Base-by-base conservation (phyloP, 768 basidiomycete species). In the Termitomyces sp. region DNA sequence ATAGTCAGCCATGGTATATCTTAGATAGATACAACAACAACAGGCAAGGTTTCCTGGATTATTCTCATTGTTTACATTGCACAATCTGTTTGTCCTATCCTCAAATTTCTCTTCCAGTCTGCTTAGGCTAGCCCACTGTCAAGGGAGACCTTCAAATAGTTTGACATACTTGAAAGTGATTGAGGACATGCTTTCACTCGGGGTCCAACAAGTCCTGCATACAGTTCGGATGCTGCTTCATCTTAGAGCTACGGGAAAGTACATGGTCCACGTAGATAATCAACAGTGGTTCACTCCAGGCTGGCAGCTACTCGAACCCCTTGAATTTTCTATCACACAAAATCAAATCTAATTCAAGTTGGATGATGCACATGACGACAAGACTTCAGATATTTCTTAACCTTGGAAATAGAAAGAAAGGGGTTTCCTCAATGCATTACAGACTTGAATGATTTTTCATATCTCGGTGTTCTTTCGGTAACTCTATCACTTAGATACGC, bases 151-250 rank as follows among this genome's bases (percentile, higher is more conserved):
- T 33, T 33, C n/a, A n/a, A 26, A 13, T 45, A 2, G 2, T 28
- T 48, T n/a, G 10, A 8, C 13, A 16, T 1, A 16, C 4, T 33
- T n/a, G 6, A 30, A 13, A 49, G 30, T 5, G 30, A 4, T n/a
- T 32, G 5, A n/a, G 9, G 16, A 32, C 43, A 24, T 44, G 22
- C n/a, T n/a, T n/a, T n/a, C n/a, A n/a, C n/a, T 45, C 18, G 48
- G 54, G 35, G 54, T 40, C 6, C 46, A 55, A 20, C 54, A 55
- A 1, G 38, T 48, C 26, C 18, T 55, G 14, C 48, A 24, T 38
- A 47, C 46, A 24, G 54, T 55, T 47, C 45, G 54, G 45, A 46
- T 55, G 54, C 44, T 55, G 30, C 54, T 55, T 24, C 45, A 48
- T 38, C 54, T 55, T 24, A 47, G 54, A 55, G 26, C 44, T 5